A percentile compares a stretch with the other conserved stretches of the same genome.
phyloP scores from a whole-genome alignment of 116 monocot species.

The Zostera marina region DNA sequence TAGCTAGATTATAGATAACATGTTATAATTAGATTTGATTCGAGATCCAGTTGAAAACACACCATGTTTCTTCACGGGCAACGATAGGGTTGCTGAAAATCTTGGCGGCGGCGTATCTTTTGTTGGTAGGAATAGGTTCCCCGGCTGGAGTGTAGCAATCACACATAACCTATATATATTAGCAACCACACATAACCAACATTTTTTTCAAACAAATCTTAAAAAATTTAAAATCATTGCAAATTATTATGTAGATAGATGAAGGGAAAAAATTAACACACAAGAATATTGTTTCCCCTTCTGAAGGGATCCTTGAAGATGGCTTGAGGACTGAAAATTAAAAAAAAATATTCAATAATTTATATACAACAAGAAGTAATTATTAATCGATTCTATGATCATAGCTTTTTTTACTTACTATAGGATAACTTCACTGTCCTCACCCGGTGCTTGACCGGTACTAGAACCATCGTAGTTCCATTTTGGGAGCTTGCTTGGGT shows the following conservation, averaged over 20 bases:
- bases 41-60: not conserved
- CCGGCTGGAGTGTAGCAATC: slow-evolving; percentile 38
- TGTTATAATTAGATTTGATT: not conserved
- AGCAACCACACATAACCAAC: not conserved
- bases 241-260: not conserved
- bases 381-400: no score
- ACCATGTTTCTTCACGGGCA: slow-evolving; percentile 42
- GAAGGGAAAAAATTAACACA: slow-evolving; percentile 2
- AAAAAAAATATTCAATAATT: not conserved
- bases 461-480: slow-evolving; percentile 97
- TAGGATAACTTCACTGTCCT: slow-evolving; percentile 95
- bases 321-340: slow-evolving; percentile 28
- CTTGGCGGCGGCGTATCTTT: slow-evolving; percentile 27
- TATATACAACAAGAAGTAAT: no score
- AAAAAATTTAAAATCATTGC: not conserved
- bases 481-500: slow-evolving; percentile 63
- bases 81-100: slow-evolving; percentile 39
- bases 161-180: slow-evolving; percentile 32
- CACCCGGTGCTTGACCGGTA: slow-evolving; percentile 80
- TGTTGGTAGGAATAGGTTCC: slow-evolving; percentile 47
- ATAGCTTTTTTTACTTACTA: no score
- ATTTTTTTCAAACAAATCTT: not conserved
- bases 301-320: slow-evolving; percentile 66
- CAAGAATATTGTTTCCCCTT: slow-evolving; percentile 55
- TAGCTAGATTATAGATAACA: no score